These are phyloP conservation scores for Babesia bigemina DNA, from an alignment of 169 alveolate genomes.

Conservation along the genomic window DNA sequence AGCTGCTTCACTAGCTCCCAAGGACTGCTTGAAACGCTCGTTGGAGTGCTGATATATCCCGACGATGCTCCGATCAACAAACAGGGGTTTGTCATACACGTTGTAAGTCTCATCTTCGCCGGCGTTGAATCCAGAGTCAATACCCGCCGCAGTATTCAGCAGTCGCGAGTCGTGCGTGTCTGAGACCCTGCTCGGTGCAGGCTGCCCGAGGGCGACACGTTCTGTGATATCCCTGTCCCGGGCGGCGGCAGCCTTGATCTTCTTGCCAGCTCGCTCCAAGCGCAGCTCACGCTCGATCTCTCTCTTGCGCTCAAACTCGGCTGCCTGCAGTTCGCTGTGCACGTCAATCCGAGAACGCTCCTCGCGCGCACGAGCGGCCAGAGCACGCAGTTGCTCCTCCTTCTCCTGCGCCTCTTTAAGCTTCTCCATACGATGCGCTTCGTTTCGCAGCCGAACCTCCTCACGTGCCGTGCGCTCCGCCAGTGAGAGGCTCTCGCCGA, in stretches of 20 bases:
- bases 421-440: slow-evolving; percentile 85
- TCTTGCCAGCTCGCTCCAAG: slow-evolving; percentile 83
- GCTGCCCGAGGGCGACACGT: slow-evolving; percentile 91
- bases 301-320: slow-evolving; percentile 78
- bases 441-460: slow-evolving; percentile 94
- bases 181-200: slow-evolving; percentile 82
- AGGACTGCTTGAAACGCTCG: slow-evolving; percentile 71
- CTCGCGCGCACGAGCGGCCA: slow-evolving; percentile 89
- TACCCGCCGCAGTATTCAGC: slow-evolving; percentile 86
- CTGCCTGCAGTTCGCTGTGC: slow-evolving; percentile 46
- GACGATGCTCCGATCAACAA: slow-evolving; percentile 82
- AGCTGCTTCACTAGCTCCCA: slow-evolving; percentile 66
- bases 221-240: slow-evolving; percentile 92
- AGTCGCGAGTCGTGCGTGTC: slow-evolving; percentile 86
- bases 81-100: slow-evolving; percentile 90
- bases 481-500: slow-evolving; percentile 90
- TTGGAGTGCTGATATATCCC: slow-evolving; percentile 71
- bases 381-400: slow-evolving; percentile 88
- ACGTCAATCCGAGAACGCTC: slow-evolving; percentile 73
- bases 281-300: slow-evolving; percentile 84
- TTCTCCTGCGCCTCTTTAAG: slow-evolving; percentile 87
- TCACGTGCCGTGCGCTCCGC: slow-evolving; percentile 97
- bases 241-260: slow-evolving; percentile 77
- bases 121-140: slow-evolving; percentile 85
- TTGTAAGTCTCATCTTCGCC: slow-evolving; percentile 89